phyloP scores from a whole-genome alignment of 192 early-diverging fungal genomes.

The Entomortierella parvispora region DNA sequence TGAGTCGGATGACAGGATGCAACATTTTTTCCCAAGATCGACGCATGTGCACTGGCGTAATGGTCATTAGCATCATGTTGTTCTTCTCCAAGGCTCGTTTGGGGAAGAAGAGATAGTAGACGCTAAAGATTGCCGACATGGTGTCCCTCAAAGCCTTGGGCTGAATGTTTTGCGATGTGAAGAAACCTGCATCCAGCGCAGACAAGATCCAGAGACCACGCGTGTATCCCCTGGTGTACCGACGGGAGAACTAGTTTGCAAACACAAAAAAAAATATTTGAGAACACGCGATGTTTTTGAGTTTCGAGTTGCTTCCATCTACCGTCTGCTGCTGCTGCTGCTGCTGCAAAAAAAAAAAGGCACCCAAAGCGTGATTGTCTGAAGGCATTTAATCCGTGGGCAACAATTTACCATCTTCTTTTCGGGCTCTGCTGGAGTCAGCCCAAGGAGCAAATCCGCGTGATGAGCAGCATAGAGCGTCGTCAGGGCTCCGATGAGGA shows the following conservation, averaged over 20 bases:
- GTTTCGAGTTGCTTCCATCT: background rate
- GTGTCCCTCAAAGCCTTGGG: conserved; percentile 82
- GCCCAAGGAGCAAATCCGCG: conserved; percentile 36
- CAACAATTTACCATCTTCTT: conserved; percentile 31
- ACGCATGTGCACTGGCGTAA: conserved; percentile 88
- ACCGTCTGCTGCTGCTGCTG: background rate
- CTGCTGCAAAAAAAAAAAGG: background rate
- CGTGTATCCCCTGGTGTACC: conserved; percentile 92
- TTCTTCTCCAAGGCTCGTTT: conserved; percentile 86
- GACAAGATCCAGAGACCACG: conserved; percentile 90
- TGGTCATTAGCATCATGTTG: conserved; percentile 76
- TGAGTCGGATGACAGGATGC: conserved; percentile 71
- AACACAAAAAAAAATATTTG: background rate
- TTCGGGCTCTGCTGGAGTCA: conserved; percentile 40
- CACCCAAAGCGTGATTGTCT: no score
- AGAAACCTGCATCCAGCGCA: conserved; percentile 94
- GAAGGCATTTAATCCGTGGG: background rate
- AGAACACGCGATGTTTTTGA: no score
- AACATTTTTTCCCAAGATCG: conserved; percentile 89
- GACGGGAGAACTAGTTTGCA: conserved; percentile 29
- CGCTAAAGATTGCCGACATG: conserved; percentile 77
- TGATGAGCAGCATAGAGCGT: conserved; percentile 45
- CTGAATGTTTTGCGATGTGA: conserved; percentile 84
- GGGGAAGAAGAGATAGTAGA: conserved; percentile 87
- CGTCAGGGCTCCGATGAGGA: conserved; percentile 41